Base-by-base conservation (phyloP, 148 eudicot species). In the Simmondsia chinensis region DNA sequence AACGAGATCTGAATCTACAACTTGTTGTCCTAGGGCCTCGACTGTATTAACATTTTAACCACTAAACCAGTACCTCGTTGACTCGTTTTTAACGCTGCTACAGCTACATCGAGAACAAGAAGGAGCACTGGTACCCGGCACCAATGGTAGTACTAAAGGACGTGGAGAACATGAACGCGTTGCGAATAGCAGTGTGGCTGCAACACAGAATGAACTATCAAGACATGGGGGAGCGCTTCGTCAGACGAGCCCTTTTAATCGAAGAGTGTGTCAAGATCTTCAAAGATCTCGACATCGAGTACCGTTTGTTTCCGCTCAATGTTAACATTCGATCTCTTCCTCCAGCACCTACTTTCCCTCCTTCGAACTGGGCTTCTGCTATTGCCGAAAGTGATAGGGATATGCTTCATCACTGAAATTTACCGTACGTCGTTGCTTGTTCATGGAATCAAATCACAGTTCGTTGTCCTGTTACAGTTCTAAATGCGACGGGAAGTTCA, bases 161-260 rank as follows among this genome's bases (percentile, higher is more conserved):
- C 31, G 17, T 69, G 9, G 71, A 76, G 11, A 43, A 29, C 2
- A 17, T 83, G 14, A 33, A 47, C 27, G 54, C 10, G 44, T 38
- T 79, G 20, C 65, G 57, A 43, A 8, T 83, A 2, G 65, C 83
- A 0, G 39, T 83, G 18, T 83, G 94, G 94, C n/a, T 79, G 38
- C 68, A 69, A 55, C 94, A 83, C 9, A 49, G 71, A 31, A 83
- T 83, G 52, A 83, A 83, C 53, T 57, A 64, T 39, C 94, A 83
- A 20, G 76, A 83, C 68, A 72, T 79, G 56, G 77, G 63, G 5
- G 87, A 76, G 42, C 75, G 54, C 48, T 70, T 57, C 54, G 27
- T 9, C 20, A 64, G 94, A 37, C 50, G 94, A 26, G 75, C 64
- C 20, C 48, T 46, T 9, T 35, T 83, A 15, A 30, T 79, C 4